Base-by-base conservation (phyloP, 1,284 basidiomycete species). In the Marasmius sp. region DNA sequence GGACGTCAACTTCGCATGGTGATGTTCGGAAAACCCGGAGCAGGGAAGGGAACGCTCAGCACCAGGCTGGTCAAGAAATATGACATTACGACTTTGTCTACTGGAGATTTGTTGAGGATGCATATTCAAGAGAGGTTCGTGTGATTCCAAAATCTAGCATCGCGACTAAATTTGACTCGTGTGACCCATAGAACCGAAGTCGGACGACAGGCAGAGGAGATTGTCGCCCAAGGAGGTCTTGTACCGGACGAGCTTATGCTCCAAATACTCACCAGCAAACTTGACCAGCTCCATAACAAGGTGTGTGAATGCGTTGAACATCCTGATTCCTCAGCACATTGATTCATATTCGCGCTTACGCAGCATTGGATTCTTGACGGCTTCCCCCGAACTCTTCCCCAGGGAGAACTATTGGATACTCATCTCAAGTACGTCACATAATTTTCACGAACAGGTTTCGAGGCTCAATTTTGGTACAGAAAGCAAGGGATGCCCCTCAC, bases 351-450 rank as follows among this genome's bases (percentile, higher is more conserved):
- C 16, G 16, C 16, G 18, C 9, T 39, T 8, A 12, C 41, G 45
- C 58, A 91, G 85, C 88, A 93, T 71, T 98, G 96, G 96, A 92
- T 98, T 66, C 77, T 99, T 39, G 97, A 99, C 70, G 97, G 97
- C 6, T 99, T 99, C 72, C 97, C 97, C 37, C 88, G 97, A 45
- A 99, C 97, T 2, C 76, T 97, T 1, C 87, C 85, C 16, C 97
- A 99, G 76, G 97, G 94, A 0, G 80, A 89, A 72, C 80, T 97
- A 50, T 82, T 99, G 10, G 93, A 98, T 71, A 77, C 78, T 18
- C 86, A 91, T 74, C 80, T 93, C 61, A 80, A 81, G 88, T 90
- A 68, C 52, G 83, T 75, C 27, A 41, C 16, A 48, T 43, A n/a
- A 20, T 51, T 56, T n/a, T 3, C 8, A 36, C 33, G 34, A 33